These are phyloP conservation scores for Cicer arietinum DNA, from an alignment of 306 rosid genomes.

Conservation along the genomic window DNA sequence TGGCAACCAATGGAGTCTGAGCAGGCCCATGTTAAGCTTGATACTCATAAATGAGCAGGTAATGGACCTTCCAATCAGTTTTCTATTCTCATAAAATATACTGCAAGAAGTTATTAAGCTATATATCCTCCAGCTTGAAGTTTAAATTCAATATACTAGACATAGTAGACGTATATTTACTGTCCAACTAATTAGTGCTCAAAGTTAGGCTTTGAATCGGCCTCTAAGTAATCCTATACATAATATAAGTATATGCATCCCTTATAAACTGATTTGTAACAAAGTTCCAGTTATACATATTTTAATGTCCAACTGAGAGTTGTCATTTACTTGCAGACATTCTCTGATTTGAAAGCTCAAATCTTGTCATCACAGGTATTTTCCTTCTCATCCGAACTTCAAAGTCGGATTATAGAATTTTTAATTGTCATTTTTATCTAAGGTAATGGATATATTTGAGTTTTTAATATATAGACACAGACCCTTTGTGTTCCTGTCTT, in stretches of 20 bases:
- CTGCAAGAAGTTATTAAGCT: constrained; percentile 7
- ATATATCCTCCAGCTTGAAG: constrained; percentile 28
- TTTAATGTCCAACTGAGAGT: constrained; percentile 30
- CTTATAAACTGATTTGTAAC: constrained; percentile 8
- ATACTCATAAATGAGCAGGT: constrained; percentile 95
- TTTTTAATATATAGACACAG: neutral
- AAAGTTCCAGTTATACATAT: constrained; percentile 2
- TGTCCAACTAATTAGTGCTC: constrained; percentile 26
- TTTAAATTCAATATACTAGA: constrained; percentile 24
- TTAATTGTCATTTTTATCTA: constrained; percentile 18
- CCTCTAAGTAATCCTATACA: neutral
- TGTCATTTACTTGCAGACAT: constrained; percentile 51
- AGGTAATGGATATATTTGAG: neutral
- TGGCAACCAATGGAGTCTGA: constrained; percentile 94
- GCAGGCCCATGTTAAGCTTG: constrained; percentile 96
- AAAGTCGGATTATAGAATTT: constrained; percentile 27
- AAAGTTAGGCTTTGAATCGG: neutral
- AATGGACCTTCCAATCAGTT: constrained; percentile 13
- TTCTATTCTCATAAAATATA: constrained; percentile 14
- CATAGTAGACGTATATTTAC: constrained; percentile 9
- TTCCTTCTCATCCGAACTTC: constrained; percentile 16
- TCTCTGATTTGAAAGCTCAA: constrained; percentile 58
- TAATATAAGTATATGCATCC: constrained; percentile 5
- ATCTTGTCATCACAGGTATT: constrained; percentile 61
- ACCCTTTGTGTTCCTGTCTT: neutral